Base-by-base conservation (phyloP, 2,329 filamentous ascomycete genomes). In the Fusarium sambucinum region DNA sequence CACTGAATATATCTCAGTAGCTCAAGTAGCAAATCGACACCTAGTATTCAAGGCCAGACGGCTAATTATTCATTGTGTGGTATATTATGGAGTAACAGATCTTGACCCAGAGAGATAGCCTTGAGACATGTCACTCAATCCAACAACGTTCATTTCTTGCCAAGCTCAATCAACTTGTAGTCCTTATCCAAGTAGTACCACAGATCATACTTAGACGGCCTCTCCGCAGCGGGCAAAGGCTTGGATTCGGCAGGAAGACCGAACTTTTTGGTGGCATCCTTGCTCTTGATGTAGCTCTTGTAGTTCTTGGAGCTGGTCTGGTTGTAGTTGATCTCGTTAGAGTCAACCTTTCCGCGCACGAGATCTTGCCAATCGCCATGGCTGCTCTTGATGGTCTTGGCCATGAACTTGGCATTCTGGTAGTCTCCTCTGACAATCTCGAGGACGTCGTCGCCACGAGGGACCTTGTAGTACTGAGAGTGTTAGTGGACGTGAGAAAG, bases 361-460 rank as follows among this genome's bases (percentile, higher is more conserved):
- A 83, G 77, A 6, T 81, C 75, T 16, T 75, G 53, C 81, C 81
- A 82, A 55, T 75, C 79, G 2, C 63, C 72, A 61, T 82, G 79
- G 61, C 79, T 80, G 47, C 80, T 73, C 40, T 71, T 70, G 55
- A 82, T 69, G 25, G 75, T 71, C 10, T 73, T 59, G 41, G 73
- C 53, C 46, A 76, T 75, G 55, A 77, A 77, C 27, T 73, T 72
- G 46, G 76, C 75, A 55, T 79, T 73, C 55, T 81, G 77, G 63
- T 77, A 82, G 17, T 73, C 72, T 23, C 76, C 70, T 41, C 78
- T 79, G 11, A 79, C 54, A 55, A 82, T 81, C 45, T 75, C 74
- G 44, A 79, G 79, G 25, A 77, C 64, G 3, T 65, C 66, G n/a
- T 76, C 74, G 8, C 80, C 80, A 1, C 78, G 75, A 19, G 78